Percentiles rank a stretch among this genome's conserved stretches.
Evolutionary conservation across 78 protist species (phyloP).

Genomic region (Dictyostelium intermedium): DNA sequence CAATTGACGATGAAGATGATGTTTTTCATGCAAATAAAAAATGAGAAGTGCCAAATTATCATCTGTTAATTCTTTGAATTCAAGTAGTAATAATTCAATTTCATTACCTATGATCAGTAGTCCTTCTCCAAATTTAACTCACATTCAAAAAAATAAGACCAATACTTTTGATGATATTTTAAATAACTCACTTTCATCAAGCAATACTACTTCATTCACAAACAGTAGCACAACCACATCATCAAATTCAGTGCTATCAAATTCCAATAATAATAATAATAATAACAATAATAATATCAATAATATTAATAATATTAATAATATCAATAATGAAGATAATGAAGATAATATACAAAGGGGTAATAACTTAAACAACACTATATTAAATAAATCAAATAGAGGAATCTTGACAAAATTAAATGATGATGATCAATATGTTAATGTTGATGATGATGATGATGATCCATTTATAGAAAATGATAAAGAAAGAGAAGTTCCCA

Average conservation of each 20-base stretch:
- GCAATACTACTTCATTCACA: too few relatives aligned
- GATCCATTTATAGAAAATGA: neutral
- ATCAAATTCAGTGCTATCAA: too few relatives aligned
- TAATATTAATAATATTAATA: too few relatives aligned
- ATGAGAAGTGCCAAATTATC: neutral
- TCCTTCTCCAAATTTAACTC: neutral
- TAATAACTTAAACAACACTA: neutral
- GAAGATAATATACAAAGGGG: neutral
- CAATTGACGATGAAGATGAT: neutral
- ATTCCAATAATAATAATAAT: neutral
- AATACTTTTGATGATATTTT: neutral
- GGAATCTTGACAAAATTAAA: constrained; percentile 7
- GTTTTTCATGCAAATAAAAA: neutral
- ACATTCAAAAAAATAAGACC: neutral
- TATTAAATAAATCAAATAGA: neutral
- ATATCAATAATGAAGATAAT: neutral
- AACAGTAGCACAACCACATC: too few relatives aligned
- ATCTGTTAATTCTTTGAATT: neutral
- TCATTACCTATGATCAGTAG: neutral
- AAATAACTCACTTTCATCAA: neutral
- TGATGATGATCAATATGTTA: neutral
- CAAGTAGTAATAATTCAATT: neutral
- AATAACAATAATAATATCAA: too few relatives aligned
- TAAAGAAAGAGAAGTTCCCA: constrained; percentile 45
- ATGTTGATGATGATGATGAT: neutral